A percentile compares a stretch with the other conserved stretches of the same genome.
Evolutionary conservation across 495 filamentous ascomycete species (phyloP).

Genomic region (Annulohypoxylon stygium): DNA sequence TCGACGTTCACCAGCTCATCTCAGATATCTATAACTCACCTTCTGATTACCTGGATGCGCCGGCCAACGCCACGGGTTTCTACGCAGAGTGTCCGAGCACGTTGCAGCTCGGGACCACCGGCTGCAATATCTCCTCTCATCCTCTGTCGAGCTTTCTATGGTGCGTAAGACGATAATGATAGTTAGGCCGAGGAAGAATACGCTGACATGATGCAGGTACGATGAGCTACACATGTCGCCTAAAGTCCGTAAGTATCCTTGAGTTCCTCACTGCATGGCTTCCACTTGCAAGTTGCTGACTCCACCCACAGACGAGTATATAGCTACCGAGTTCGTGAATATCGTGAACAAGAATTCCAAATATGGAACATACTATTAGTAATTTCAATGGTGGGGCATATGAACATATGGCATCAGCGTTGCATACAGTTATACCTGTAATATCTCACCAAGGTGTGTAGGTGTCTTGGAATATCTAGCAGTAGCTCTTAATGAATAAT

Average conservation of each 20-base stretch:
- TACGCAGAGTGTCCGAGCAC: conserved; percentile 64
- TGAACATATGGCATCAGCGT: conserved; percentile 4
- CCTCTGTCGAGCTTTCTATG: conserved; percentile 59
- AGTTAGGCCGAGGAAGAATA: conserved; percentile 46
- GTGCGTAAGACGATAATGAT: conserved; percentile 36
- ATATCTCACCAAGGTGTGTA: too few relatives aligned
- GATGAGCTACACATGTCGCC: conserved; percentile 58
- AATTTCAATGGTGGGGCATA: conserved; percentile 12
- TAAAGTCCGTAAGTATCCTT: conserved; percentile 26
- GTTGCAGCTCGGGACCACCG: conserved; percentile 44
- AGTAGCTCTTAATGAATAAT: too few relatives aligned
- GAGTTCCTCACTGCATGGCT: neutral
- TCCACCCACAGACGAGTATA: conserved; percentile 19
- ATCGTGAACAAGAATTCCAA: conserved; percentile 23
- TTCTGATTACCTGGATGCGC: conserved; percentile 68
- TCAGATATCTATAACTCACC: conserved; percentile 73
- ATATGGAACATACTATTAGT: conserved; percentile 30
- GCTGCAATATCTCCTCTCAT: conserved; percentile 50
- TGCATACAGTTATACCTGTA: neutral
- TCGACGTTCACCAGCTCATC: conserved; percentile 73
- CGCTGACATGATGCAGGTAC: conserved; percentile 63
- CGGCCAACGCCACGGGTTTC: conserved; percentile 72
- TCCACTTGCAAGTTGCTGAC: neutral
- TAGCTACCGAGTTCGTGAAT: conserved; percentile 29
- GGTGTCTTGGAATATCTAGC: too few relatives aligned